Evolutionary conservation across 2,329 filamentous ascomycete genomes (phyloP), one percentile per base, ranked within the genome.

Genomic region (Chrysoporthe austroafricana): DNA sequence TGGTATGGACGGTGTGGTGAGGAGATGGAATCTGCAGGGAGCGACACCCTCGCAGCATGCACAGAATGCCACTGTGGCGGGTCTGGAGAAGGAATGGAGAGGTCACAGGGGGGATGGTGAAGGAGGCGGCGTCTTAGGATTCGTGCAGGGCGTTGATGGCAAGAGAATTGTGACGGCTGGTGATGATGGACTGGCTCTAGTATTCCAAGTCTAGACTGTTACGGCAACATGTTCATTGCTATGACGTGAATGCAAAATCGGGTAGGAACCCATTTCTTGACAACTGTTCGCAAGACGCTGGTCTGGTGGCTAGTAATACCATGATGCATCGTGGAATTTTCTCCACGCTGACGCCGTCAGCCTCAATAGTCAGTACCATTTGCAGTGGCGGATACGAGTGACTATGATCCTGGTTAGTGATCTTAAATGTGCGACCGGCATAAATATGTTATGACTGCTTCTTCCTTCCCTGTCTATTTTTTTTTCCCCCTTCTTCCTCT

Each of bases 1-100:
- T 72, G 96, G 96, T 9, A 93, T 97, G 85, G 96, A 99, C 75
- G 95, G 96, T 21, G 93, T 94, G 0, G 88, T 99, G 26, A 85
- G 93, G 74, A 84, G 94, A 69, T 99, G 96, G 96, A 95, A 99
- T 79, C 76, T 88, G 64, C 80, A 85, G n/a, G 85, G 84, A n/a
- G 80, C 79, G 16, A 77, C 79, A 13, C 70, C 75, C 14, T 62
- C 50, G 60, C 68, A 69, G 48, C 63, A 65, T 52, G 44, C 66
- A 62, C 64, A 64, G 44, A 66, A 64, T 26, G 64, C 86, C 0
- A 88, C 88, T 1, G 88, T 85, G 9, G 88, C 89, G 63, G 94
- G 93, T 0, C 81, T 97, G 63, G 81, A 93, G 34, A 91, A 90
- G 71, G 94, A 97, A 79, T 98, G 94, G 94, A 93, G 86, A 78